Conservation (phyloP, 345 rosid species). For the Eucalyptus pauciflora region DNA sequence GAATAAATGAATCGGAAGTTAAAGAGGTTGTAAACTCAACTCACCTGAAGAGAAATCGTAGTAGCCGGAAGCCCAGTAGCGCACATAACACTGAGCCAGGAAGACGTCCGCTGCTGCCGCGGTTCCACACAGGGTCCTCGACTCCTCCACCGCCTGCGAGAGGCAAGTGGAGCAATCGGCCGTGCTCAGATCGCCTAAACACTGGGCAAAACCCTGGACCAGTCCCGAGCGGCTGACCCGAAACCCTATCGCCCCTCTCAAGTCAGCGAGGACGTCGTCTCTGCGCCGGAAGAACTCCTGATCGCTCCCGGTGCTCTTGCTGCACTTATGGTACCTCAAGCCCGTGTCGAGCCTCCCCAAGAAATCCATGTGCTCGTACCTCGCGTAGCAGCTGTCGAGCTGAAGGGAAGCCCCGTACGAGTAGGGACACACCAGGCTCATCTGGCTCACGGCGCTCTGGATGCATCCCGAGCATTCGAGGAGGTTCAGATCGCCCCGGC, state of each 20-base stretch:
- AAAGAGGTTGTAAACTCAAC: not conserved
- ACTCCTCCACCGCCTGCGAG: slow-evolving; percentile 37
- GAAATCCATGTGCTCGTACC: slow-evolving; percentile 46
- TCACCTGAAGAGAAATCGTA: slow-evolving; percentile 57
- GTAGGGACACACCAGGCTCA: slow-evolving; percentile 51
- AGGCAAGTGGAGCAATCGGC: slow-evolving; percentile 63
- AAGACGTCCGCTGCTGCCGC: slow-evolving; percentile 80
- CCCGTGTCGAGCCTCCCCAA: slow-evolving; percentile 57
- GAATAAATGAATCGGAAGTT: not conserved
- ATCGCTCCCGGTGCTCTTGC: slow-evolving; percentile 36
- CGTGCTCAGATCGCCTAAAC: slow-evolving; percentile 64
- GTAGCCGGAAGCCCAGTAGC: slow-evolving; percentile 86
- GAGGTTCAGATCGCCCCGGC: slow-evolving; percentile 59
- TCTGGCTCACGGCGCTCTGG: slow-evolving; percentile 47
- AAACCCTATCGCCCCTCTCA: slow-evolving; percentile 42
- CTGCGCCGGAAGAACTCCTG: slow-evolving; percentile 58
- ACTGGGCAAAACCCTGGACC: slow-evolving; percentile 81
- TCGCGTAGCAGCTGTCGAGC: slow-evolving; percentile 55
- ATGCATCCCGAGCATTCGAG: slow-evolving; percentile 53
- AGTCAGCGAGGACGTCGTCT: slow-evolving; percentile 69
- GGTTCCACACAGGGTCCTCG: slow-evolving; percentile 68
- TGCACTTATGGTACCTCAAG: slow-evolving; percentile 62
- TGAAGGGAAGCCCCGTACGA: slow-evolving; percentile 64
- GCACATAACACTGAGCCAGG: slow-evolving; percentile 75
- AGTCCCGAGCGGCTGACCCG: slow-evolving; percentile 73